Evolutionary conservation across 139 green algal genomes (phyloP), one percentile per base, ranked within the genome.

Genomic region (Zygnema cylindricum): DNA sequence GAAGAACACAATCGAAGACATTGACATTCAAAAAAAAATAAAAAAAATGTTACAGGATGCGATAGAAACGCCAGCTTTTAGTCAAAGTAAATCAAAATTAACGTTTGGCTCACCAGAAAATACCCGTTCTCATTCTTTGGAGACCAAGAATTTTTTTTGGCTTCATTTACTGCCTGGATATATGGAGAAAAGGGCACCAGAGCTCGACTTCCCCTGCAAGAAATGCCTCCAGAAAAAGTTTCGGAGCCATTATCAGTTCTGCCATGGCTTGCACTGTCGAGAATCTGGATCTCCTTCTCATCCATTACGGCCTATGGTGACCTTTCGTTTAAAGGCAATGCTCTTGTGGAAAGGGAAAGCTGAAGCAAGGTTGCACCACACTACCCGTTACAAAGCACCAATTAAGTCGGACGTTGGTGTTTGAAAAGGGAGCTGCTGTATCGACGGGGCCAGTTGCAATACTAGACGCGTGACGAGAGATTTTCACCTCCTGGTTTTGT

Each of bases 101-200:
- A 84, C 36, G 25, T 30, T 77, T 2, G 25, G 73, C 78, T 30
- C 3, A 85, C 78, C 33, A 84, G 82, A 63, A 88, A 88, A 71
- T 43, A 88, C n/a, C 82, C 82, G n/a, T 57, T 43, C 25, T 33
- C 35, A 22, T 87, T 86, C n/a, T 43, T 35, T 69, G 40, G 33
- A 32, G 23, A 35, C 71, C 77, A 88, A 3, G 71, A 43, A 32
- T 86, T 87, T 22, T n/a, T 69, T 71, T 88, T 88, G 22, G 82
- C 55, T 32, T 84, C 36, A 69, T 88, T 88, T 3, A 88, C 71
- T 7, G 71, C 82, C 11, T 88, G 38, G 35, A 88, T 88, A 71
- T 88, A 88, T 35, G 82, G 73, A 42, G 82, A 88, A 1, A 88
- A 88, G 33, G 82, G 82, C 35, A 88, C 69, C 33, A 88, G 82